Percentiles rank a stretch among this genome's conserved stretches.
phyloP scores from a whole-genome alignment of 352 stramenopile genomes.

The Globisporangium polare region DNA sequence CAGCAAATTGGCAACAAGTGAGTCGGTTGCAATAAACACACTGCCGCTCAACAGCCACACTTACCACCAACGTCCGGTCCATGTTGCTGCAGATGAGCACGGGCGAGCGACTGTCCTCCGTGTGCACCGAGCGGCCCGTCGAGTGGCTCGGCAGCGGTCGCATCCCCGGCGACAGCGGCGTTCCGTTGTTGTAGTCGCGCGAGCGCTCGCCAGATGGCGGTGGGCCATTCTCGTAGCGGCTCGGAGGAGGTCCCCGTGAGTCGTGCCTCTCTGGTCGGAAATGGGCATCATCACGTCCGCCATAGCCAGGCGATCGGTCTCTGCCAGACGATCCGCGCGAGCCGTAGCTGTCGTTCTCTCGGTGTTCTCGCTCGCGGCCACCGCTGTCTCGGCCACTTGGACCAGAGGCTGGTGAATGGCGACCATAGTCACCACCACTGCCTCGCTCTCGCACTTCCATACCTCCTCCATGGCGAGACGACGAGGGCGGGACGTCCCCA shows the following conservation, averaged over 20 bases:
- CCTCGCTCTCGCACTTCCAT: background rate
- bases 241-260: background rate
- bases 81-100: conserved; percentile 86
- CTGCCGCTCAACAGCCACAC: background rate
- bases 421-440: conserved; percentile 4
- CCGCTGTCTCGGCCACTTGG: background rate
- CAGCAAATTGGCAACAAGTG: background rate
- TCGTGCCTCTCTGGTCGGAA: conserved; percentile 8
- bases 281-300: conserved; percentile 18
- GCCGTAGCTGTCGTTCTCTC: conserved; percentile 7
- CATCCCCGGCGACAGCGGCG: conserved; percentile 8
- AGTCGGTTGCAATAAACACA: background rate
- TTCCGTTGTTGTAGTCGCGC: conserved; percentile 17
- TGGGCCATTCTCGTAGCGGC: conserved; percentile 7
- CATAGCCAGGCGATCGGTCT: background rate
- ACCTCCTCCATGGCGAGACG: conserved; percentile 2
- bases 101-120: conserved; percentile 49
- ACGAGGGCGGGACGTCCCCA: background rate
- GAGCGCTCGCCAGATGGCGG: conserved; percentile 1
- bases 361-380: background rate
- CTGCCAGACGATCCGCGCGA: background rate
- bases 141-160: conserved; percentile 49
- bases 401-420: conserved; percentile 1
- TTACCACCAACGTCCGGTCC: conserved; percentile 57
- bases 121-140: conserved; percentile 51